Evolutionary conservation across 2,329 filamentous ascomycete genomes (phyloP).

Genomic region (Stagonosporopsis vannaccii): DNA sequence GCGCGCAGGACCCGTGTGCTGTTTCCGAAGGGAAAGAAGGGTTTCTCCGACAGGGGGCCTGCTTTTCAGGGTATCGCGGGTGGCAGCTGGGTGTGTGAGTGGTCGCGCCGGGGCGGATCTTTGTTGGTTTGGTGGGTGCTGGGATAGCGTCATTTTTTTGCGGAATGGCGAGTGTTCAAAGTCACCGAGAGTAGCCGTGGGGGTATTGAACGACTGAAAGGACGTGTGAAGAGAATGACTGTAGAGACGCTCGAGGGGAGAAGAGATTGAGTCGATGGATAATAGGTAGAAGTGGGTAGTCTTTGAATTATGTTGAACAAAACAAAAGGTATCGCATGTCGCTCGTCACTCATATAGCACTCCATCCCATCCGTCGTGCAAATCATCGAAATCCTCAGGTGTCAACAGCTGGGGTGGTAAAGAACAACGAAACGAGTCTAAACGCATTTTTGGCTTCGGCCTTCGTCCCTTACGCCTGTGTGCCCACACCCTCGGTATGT

Average conservation of each 20-base stretch:
- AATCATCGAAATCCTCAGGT: conserved; percentile 3
- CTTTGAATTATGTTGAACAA: conserved; percentile 14
- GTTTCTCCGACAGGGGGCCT: neutral
- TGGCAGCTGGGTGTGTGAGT: neutral
- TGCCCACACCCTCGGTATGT: conserved; percentile 50
- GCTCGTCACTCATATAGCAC: conserved; percentile 8
- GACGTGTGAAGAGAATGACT: neutral
- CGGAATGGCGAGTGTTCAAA: neutral
- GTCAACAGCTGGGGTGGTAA: neutral
- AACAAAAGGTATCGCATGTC: conserved; percentile 12
- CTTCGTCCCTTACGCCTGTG: conserved; percentile 39
- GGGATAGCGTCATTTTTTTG: conserved; percentile 9
- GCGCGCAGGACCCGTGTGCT: neutral
- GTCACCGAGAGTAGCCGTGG: neutral
- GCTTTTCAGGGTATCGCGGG: neutral
- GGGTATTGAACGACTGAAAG: neutral
- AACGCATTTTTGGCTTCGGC: conserved; percentile 38
- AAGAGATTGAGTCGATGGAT: neutral
- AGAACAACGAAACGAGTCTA: conserved; percentile 1
- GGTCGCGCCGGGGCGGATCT: neutral
- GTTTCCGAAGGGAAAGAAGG: neutral
- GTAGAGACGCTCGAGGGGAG: neutral
- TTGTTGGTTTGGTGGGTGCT: neutral
- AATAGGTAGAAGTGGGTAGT: neutral
- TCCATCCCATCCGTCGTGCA: neutral